phyloP scores from a whole-genome alignment of 1,139 yeast genomes.

The Yamadazyma jaroonii region DNA sequence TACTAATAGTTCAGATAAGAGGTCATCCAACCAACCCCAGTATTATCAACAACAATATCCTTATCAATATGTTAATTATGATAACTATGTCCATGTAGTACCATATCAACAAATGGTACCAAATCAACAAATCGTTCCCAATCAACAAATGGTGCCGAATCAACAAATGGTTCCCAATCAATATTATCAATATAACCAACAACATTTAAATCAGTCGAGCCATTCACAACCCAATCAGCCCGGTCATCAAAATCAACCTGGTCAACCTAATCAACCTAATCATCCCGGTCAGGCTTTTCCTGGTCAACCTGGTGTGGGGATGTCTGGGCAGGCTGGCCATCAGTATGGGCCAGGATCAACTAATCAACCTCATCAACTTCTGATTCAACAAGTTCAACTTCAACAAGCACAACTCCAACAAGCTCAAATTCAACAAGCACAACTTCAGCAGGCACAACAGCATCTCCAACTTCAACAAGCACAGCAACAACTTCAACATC shows the following conservation, averaged over 20 bases:
- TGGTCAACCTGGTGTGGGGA: too few relatives aligned
- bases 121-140: conserved; percentile 3
- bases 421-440: too few relatives aligned
- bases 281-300: neutral
- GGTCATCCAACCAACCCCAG: conserved; percentile 1
- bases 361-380: neutral
- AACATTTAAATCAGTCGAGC: too few relatives aligned
- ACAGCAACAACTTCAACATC: neutral
- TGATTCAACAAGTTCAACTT: conserved; percentile 3
- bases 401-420: conserved; percentile 8
- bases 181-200: neutral
- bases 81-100: neutral
- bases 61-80: neutral
- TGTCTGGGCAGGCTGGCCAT: too few relatives aligned
- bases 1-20: too few relatives aligned
- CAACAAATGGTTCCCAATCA: neutral
- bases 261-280: too few relatives aligned
- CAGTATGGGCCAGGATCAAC: too few relatives aligned
- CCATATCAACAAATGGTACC: conserved; percentile 4
- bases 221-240: neutral
- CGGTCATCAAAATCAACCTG: neutral
- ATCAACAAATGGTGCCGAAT: neutral
- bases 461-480: conserved; percentile 1
- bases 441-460: conserved; percentile 1
- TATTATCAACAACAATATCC: conserved; percentile 1